Evolutionary conservation across 768 basidiomycete genomes (phyloP).

Genomic region (Pleurotus cornucopiae): DNA sequence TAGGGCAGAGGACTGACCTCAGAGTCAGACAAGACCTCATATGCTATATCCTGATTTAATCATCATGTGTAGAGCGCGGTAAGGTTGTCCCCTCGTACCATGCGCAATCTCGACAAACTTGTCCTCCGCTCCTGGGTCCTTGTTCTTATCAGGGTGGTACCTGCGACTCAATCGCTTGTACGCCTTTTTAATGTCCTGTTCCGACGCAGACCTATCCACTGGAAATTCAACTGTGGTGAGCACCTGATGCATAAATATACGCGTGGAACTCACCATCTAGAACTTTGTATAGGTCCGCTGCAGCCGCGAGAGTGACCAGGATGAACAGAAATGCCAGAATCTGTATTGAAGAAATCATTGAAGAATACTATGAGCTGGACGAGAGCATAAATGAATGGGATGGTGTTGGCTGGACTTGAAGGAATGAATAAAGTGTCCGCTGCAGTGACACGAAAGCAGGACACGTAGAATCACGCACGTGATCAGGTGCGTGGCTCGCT

Average conservation of each 20-base stretch:
- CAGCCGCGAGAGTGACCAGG: slow-evolving; percentile 35
- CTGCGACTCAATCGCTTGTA: slow-evolving; percentile 88
- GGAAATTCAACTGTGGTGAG: slow-evolving; percentile 16
- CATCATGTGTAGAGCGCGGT: slow-evolving; percentile 5
- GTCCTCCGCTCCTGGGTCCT: slow-evolving; percentile 73
- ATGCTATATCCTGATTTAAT: slow-evolving; percentile 46
- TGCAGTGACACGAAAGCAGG: background rate
- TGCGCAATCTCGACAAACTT: slow-evolving; percentile 90
- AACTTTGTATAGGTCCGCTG: slow-evolving; percentile 77
- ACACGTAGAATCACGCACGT: slow-evolving; percentile 4
- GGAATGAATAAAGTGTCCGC: background rate
- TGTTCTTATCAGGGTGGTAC: slow-evolving; percentile 96
- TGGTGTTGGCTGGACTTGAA: background rate
- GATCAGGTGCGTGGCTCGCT: background rate
- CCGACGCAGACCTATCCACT: slow-evolving; percentile 76
- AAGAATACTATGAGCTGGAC: slow-evolving; percentile 12
- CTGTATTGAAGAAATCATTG: slow-evolving; percentile 29
- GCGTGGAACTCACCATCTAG: slow-evolving; percentile 64
- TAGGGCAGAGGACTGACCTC: slow-evolving; percentile 42
- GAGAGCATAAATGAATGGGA: slow-evolving; percentile 9
- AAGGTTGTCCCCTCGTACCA: slow-evolving; percentile 43
- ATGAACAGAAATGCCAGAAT: slow-evolving; percentile 31
- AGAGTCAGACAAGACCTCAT: slow-evolving; percentile 89
- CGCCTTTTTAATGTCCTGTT: slow-evolving; percentile 86
- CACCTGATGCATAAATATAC: slow-evolving; percentile 13